Base-by-base conservation (phyloP, 2,329 filamentous ascomycete genomes). In the Cryphonectria nitschkei region DNA sequence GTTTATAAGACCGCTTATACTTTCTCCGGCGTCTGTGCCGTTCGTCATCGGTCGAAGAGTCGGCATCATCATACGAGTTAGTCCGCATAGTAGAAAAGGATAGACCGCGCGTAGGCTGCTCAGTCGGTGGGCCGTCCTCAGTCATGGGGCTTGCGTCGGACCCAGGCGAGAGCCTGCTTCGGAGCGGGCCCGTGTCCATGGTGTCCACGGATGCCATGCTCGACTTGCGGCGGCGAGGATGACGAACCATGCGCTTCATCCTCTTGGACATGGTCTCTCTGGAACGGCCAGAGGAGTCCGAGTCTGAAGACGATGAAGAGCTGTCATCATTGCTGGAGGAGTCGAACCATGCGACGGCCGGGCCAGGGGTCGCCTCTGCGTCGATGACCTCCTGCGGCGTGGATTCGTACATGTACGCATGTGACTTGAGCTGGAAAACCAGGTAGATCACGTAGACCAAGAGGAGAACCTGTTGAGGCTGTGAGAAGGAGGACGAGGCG, bases 341-440 rank as follows among this genome's bases (percentile, higher is more conserved):
- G 74, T 96, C 92, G 77, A 97, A 87, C 81, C 95, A 93, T 43
- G 92, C 92, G 26, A 92, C 92, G 16, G 95, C 87, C 0, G 96
- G 91, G 74, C 95, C 95, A 32, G 95, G 95, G 62, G 93, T 92
- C 0, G 93, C 91, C 79, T 97, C 95, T 76, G 96, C 94, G 75
- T 98, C 95, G 74, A 98, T 96, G 72, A 97, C 92, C 76, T 95
- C 91, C 81, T 97, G 94, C 13, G 95, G 95, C 6, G 93, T 97
- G 75, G 94, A 96, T 80, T 94, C 92, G 76, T 97, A 97, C 84
- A 97, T 90, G 82, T 97, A 97, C 11, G 93, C 88, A 78, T 97
- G 94, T 1, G 94, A 96, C 81, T 97, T 97, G 72, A 97, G 88
- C 82, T 97, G 94, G 81, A 97, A 97, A 29, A 97, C 78, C 46